Percentiles rank a stretch among this genome's conserved stretches.
phyloP scores from a whole-genome alignment of 176 grass and related monocot genomes.

The Musa itinerans region DNA sequence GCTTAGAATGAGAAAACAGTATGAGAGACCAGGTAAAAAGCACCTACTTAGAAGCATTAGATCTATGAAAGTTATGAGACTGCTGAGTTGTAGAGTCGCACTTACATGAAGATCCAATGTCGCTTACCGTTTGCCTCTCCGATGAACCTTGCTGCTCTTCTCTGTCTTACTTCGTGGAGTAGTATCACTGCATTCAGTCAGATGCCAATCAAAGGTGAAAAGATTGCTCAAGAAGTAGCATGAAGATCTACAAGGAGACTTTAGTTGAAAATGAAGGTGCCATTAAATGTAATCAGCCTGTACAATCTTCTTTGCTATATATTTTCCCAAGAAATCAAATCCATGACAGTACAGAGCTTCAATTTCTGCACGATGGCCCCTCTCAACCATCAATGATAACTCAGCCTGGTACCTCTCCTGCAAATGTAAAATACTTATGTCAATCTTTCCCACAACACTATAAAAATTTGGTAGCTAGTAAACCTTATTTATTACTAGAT shows the following conservation, averaged over 20 bases:
- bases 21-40: too few species aligned
- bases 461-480: not conserved
- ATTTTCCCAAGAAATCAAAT: conserved; percentile 81
- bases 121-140: not conserved
- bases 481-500: not conserved
- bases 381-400: conserved; percentile 57
- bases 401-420: conserved; percentile 60
- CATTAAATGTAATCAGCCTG: conserved; percentile 75
- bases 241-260: not conserved
- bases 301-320: conserved; percentile 78
- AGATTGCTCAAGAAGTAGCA: not conserved
- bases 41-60: not conserved
- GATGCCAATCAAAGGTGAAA: not conserved
- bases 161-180: not conserved
- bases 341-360: conserved; percentile 82
- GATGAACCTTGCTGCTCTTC: not conserved
- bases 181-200: not conserved
- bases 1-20: too few species aligned
- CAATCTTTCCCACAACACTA: not conserved
- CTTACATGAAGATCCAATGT: not conserved
- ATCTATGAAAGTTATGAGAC: not conserved
- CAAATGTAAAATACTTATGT: conserved; percentile 2
- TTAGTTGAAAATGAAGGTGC: not conserved
- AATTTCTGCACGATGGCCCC: conserved; percentile 60
- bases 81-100: not conserved